Evolutionary conservation across 2,329 filamentous ascomycete species (phyloP), one percentile per base, ranked within the genome.

Genomic region (Aspergillus chevalieri): DNA sequence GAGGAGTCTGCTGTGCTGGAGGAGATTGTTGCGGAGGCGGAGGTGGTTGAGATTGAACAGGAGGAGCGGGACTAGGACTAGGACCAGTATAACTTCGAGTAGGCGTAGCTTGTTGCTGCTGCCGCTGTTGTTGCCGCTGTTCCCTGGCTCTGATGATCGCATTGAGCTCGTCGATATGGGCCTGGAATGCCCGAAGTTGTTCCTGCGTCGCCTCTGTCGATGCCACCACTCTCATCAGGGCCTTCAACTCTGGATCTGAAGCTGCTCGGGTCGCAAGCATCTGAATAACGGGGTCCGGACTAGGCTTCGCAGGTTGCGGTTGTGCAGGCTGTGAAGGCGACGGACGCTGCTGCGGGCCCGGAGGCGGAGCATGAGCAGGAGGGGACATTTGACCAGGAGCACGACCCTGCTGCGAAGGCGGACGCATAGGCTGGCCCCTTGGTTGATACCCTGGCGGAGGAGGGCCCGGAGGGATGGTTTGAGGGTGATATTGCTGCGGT

Each of bases 251-350:
- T 4, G 71, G 71, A 52, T 77, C 73, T 8, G 73, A 68, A 4
- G 74, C 74, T 21, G 75, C 75, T 52, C 73, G 66, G 7, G 74
- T 75, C n/a, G 75, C 75, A 44, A 78, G 64, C 73, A 77, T 76
- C 50, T 77, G 75, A 53, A 78, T 77, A 33, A 78, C 75, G 7
- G 75, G 75, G 51, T 78, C 75, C 8, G 72, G 67, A 43, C 71
- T 75, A 5, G 71, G 68, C 54, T 75, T 74, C 5, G 66, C 61
- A 26, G 69, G 67, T 43, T 68, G 67, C n/a, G 65, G 57, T 12
- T 65, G 50, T 9, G 59, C 60, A 12, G 57, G 59, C 45, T 65
- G 65, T 15, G 57, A 50, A 7, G 63, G 57, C 3, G 62, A 52
- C 10, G 66, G 63, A 12, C 64, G 62, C 46, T 60, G 63, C 42